Percentiles rank a stretch among this genome's conserved stretches.
Evolutionary conservation across 2,329 filamentous ascomycete genomes (phyloP).

Genomic region (Mollisia scopiformis): DNA sequence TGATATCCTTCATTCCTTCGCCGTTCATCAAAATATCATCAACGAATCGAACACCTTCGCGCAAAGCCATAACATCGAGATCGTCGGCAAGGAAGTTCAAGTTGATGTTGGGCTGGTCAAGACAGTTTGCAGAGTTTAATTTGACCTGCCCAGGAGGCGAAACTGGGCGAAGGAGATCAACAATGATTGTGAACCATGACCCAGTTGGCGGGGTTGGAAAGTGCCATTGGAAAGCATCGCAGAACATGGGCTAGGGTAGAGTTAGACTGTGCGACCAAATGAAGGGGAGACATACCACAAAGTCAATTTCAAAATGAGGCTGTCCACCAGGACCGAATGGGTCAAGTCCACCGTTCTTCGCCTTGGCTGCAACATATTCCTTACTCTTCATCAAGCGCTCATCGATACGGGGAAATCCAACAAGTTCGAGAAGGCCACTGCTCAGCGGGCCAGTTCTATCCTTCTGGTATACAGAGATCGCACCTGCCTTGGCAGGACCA

Average conservation of each 20-base stretch:
- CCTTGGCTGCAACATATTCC: constrained; percentile 49
- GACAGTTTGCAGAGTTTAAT: constrained; percentile 52
- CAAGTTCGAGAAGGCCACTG: constrained; percentile 51
- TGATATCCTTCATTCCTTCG: constrained; percentile 57
- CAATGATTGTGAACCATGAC: constrained; percentile 59
- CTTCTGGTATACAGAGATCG: constrained; percentile 41
- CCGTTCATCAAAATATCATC: constrained; percentile 59
- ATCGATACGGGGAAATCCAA: constrained; percentile 61
- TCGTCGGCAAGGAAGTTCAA: constrained; percentile 42
- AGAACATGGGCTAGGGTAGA: constrained; percentile 50
- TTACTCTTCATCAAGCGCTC: constrained; percentile 50
- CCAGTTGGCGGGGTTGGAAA: constrained; percentile 46
- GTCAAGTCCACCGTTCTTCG: constrained; percentile 45
- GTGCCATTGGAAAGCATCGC: constrained; percentile 52
- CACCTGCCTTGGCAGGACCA: constrained; percentile 41
- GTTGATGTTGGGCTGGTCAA: constrained; percentile 53
- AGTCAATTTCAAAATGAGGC: constrained; percentile 65
- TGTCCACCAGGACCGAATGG: constrained; percentile 59
- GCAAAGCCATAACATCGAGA: constrained; percentile 57
- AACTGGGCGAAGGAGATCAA: constrained; percentile 51
- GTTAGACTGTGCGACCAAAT: not conserved
- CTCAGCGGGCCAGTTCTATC: constrained; percentile 44
- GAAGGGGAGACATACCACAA: constrained; percentile 42
- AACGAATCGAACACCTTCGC: constrained; percentile 29
- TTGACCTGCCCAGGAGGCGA: constrained; percentile 46